A percentile compares a stretch with the other conserved stretches of the same genome.
These are phyloP conservation scores for Kokia cookei DNA, from an alignment of 441 rosid species.

Conservation along the genomic window DNA sequence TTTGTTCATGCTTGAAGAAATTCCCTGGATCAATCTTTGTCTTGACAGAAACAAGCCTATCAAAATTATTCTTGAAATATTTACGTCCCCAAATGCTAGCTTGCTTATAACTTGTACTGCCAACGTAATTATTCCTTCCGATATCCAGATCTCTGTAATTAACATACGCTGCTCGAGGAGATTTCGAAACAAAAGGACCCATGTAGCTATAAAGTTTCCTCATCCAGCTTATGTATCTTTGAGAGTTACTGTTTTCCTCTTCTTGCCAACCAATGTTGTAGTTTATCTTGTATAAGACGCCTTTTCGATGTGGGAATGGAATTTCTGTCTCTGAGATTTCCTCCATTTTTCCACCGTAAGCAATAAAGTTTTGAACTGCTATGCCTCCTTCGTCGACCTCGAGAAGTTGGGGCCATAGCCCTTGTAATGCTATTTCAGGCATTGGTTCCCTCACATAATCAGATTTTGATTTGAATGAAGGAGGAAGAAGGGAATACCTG, in stretches of 20 bases:
- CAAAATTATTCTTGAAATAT: too few relatives aligned
- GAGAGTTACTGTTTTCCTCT: neutral
- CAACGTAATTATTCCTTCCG: too few relatives aligned
- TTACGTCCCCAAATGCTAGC: too few relatives aligned
- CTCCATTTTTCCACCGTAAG: slow-evolving; percentile 35
- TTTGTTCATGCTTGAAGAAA: neutral
- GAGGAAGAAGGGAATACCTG: neutral
- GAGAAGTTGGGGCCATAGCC: neutral
- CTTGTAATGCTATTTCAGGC: neutral
- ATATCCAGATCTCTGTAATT: slow-evolving; percentile 17
- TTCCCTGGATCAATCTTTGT: too few relatives aligned
- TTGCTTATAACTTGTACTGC: too few relatives aligned
- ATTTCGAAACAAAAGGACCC: slow-evolving; percentile 32
- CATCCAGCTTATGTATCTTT: slow-evolving; percentile 26
- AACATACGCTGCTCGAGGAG: slow-evolving; percentile 37
- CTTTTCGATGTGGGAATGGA: slow-evolving; percentile 46
- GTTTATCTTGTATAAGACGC: slow-evolving; percentile 30
- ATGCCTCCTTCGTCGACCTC: neutral
- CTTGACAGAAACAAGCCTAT: too few relatives aligned
- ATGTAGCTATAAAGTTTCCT: slow-evolving; percentile 27
- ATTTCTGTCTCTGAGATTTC: slow-evolving; percentile 21
- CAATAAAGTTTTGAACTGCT: slow-evolving; percentile 13
- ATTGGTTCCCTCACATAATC: neutral
- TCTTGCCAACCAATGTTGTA: slow-evolving; percentile 26
- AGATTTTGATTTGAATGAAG: slow-evolving; percentile 1